These are phyloP conservation scores for Talaromyces wortmannii DNA, from an alignment of 495 filamentous ascomycete genomes.

Conservation along the genomic window DNA sequence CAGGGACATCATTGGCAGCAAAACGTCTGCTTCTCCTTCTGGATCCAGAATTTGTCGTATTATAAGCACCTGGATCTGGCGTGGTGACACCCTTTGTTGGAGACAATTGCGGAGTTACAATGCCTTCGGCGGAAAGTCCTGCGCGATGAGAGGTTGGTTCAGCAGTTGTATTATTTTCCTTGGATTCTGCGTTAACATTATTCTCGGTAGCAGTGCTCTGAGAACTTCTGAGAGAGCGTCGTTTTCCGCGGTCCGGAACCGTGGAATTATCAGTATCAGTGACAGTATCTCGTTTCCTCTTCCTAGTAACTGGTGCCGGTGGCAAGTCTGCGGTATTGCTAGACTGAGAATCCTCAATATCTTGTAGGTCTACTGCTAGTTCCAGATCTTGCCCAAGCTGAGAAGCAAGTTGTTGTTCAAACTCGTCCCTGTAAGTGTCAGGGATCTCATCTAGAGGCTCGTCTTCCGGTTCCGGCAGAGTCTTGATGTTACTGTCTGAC, in stretches of 20 bases:
- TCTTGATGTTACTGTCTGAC: not conserved
- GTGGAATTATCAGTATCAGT: slow-evolving; percentile 6
- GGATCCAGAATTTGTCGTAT: not conserved
- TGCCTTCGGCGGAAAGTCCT: not conserved
- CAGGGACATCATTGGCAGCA: not conserved
- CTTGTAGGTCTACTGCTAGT: slow-evolving; percentile 21
- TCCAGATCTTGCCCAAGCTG: slow-evolving; percentile 38
- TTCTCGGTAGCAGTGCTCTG: not conserved
- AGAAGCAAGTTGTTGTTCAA: slow-evolving; percentile 36
- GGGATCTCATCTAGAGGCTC: slow-evolving; percentile 3
- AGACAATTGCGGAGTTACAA: slow-evolving; percentile 1
- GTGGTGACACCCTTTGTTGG: not conserved
- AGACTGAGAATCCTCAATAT: not conserved
- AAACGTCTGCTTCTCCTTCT: not conserved
- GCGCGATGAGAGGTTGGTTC: not conserved
- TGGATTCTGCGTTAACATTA: not conserved
- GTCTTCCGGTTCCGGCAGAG: not conserved
- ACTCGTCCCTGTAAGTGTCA: slow-evolving; percentile 32
- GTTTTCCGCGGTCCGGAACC: slow-evolving; percentile 6
- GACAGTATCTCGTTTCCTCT: slow-evolving; percentile 28
- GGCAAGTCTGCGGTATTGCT: not conserved
- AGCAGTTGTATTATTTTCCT: not conserved
- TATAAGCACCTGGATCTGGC: not conserved
- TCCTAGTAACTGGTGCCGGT: slow-evolving; percentile 16
- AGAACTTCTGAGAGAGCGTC: not conserved